Percentiles rank a stretch among this genome's conserved stretches.
phyloP scores from a whole-genome alignment of 805 yeast genomes.

The Lipomyces kockii region DNA sequence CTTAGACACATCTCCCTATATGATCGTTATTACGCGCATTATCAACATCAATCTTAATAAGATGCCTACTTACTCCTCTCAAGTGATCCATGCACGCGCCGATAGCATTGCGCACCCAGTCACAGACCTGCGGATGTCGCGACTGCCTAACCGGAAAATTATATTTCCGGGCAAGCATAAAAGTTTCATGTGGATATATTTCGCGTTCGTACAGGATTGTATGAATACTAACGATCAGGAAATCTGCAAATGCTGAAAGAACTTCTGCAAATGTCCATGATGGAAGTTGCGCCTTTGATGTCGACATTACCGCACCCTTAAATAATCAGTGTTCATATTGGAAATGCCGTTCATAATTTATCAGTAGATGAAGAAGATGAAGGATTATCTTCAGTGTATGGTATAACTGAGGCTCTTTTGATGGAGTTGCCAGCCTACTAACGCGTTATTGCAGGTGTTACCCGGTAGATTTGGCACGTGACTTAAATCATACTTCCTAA shows the following conservation, averaged over 20 bases:
- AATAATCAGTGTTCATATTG: neutral
- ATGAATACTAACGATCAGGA: constrained; percentile 57
- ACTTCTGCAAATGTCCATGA: constrained; percentile 30
- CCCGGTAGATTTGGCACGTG: too few species aligned
- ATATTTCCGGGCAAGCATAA: constrained; percentile 51
- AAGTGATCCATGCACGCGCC: constrained; percentile 37
- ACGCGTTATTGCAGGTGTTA: too few species aligned
- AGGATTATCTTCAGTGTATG: neutral
- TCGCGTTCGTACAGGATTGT: constrained; percentile 58
- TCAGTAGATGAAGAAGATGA: neutral
- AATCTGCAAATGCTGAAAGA: constrained; percentile 37
- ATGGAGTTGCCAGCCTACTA: too few species aligned
- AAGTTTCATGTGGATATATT: constrained; percentile 60
- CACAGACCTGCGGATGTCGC: constrained; percentile 55
- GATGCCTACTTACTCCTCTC: constrained; percentile 27
- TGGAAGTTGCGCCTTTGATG: neutral
- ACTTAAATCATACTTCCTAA: too few species aligned
- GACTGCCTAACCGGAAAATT: constrained; percentile 51
- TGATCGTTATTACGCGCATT: neutral
- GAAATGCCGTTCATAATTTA: neutral
- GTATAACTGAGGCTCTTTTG: too few species aligned
- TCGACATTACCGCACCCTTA: neutral
- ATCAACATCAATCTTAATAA: constrained; percentile 23
- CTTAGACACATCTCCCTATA: constrained; percentile 35
- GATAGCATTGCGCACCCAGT: constrained; percentile 51